A percentile compares a stretch with the other conserved stretches of the same genome.
These are phyloP conservation scores for Wickerhamomyces hampshirensis DNA, from an alignment of 805 yeast genomes.

Conservation along the genomic window DNA sequence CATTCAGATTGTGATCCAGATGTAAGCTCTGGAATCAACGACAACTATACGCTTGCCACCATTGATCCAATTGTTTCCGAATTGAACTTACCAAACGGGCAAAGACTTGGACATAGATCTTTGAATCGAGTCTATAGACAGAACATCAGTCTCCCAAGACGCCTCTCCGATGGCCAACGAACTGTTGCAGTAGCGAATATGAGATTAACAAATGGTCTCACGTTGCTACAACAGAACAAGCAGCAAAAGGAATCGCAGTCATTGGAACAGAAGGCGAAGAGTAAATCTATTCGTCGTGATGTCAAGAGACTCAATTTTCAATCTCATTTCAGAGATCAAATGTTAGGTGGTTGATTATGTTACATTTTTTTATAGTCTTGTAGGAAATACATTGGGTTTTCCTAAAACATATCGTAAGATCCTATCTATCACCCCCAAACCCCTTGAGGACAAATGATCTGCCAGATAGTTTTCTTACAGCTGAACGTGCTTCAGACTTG, in stretches of 20 bases:
- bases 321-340: slow-evolving; percentile 76
- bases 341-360: slow-evolving; percentile 37
- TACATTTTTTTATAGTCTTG: not conserved
- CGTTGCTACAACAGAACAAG: slow-evolving; percentile 53
- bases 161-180: slow-evolving; percentile 57
- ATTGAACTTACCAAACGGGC: slow-evolving; percentile 71
- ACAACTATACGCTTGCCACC: slow-evolving; percentile 31
- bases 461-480: slow-evolving; percentile 27
- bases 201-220: slow-evolving; percentile 51
- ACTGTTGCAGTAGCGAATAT: slow-evolving; percentile 77
- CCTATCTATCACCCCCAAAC: slow-evolving; percentile 21
- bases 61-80: slow-evolving; percentile 58
- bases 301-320: slow-evolving; percentile 75
- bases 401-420: not conserved
- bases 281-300: slow-evolving; percentile 41
- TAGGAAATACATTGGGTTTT: not conserved
- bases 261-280: slow-evolving; percentile 40
- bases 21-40: slow-evolving; percentile 26
- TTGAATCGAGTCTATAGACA: slow-evolving; percentile 70
- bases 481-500: slow-evolving; percentile 15
- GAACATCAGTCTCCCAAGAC: slow-evolving; percentile 40
- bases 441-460: slow-evolving; percentile 27
- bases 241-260: slow-evolving; percentile 41
- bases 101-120: slow-evolving; percentile 77
- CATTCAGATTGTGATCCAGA: slow-evolving; percentile 19